Evolutionary conservation across 129 eudicot genomes (phyloP), one percentile per base, ranked within the genome.

Genomic region (Arctium minus): DNA sequence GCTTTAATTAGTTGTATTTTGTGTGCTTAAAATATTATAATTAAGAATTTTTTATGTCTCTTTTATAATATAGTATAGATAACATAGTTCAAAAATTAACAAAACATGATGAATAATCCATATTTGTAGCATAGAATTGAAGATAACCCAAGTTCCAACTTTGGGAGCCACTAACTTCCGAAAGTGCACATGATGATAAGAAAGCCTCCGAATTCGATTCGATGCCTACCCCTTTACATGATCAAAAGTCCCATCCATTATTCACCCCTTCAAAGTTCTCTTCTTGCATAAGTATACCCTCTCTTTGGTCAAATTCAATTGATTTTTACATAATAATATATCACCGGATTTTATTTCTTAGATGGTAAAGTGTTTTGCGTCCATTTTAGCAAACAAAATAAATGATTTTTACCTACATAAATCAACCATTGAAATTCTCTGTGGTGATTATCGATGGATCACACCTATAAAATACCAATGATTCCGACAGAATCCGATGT

Each of bases 191-290:
- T 73, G 77, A 73, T 79, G 87, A 84, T 84, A 73, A 78, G 87
- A 84, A 84, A 84, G 87, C 76, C 73, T 84, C 31, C 83, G 83
- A 84, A 84, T 84, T 78, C 72, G 86, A 84, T 84, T 72, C 87
- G 83, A 84, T 84, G 83, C 87, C 72, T 72, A 78, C 33, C 72
- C 82, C 73, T 73, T 73, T 81, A 72, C 72, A 72, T 3, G 7
- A 44, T 68, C 40, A 30, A 42, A 70, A 79, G 67, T 44, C 30
- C 44, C 44, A 69, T 22, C 27, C 27, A 22, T 22, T 22, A 22
- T 22, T 22, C 27, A 22, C 27, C 27, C 27, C 27, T 27, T 70
- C 18, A 31, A 40, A 42, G 4, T 18, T 44, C 76, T 67, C 31
- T 33, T 69, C n/a, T 15, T 30, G 9, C 18, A 5, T 13, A 67